Percentiles rank a stretch among this genome's conserved stretches.
Conservation (phyloP, 176 grass and related monocot genomes). For the Eremochloa ophiuroides region DNA sequence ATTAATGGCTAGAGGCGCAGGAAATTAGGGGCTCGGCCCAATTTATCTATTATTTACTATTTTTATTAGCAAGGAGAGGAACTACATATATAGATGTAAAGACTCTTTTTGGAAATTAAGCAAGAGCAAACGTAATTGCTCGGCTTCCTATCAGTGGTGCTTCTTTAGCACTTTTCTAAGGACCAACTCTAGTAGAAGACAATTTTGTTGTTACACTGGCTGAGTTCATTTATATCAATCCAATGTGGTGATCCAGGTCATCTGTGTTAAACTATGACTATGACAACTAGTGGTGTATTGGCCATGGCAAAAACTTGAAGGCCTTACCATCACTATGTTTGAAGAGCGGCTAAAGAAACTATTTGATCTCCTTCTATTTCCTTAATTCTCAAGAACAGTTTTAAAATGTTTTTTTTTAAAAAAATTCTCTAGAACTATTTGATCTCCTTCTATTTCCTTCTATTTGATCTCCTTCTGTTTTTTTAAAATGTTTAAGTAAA, state of each 20-base stretch:
- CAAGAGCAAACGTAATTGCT: too few relatives aligned
- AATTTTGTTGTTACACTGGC: background rate
- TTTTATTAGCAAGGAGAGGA: too few relatives aligned
- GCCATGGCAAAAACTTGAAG: background rate
- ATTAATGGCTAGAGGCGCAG: too few relatives aligned
- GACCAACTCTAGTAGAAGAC: background rate
- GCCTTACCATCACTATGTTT: background rate
- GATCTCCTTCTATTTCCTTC: constrained; percentile 20
- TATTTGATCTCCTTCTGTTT: background rate
- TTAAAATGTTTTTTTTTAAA: too few relatives aligned
- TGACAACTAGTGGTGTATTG: background rate
- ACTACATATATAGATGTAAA: too few relatives aligned
- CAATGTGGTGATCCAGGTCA: background rate
- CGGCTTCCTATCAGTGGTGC: too few relatives aligned
- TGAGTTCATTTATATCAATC: background rate
- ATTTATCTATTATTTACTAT: too few relatives aligned
- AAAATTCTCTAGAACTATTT: too few relatives aligned
- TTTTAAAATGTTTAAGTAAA: constrained; percentile 9
- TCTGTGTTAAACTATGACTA: background rate
- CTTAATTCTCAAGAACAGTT: constrained; percentile 1
- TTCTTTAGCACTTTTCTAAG: background rate
- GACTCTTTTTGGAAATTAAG: too few relatives aligned
- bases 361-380: constrained; percentile 21
- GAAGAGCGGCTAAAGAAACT: background rate
- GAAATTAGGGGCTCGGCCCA: too few relatives aligned